Conservation (phyloP, 345 rosid genomes). For the Eucalyptus decipiens region DNA sequence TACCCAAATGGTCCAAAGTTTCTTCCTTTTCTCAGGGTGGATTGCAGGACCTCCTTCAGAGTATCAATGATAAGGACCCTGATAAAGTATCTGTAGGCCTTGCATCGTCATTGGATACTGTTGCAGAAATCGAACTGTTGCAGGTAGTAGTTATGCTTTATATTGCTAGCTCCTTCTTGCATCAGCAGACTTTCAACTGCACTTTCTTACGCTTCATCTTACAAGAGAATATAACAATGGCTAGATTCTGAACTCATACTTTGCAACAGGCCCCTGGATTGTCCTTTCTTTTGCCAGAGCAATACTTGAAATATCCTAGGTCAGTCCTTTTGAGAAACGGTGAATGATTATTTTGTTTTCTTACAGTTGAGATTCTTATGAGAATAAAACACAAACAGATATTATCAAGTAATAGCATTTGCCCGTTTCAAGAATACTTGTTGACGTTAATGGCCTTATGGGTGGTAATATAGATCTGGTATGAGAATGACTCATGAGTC, state of each 20-base stretch:
- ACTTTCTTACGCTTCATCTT: not conserved
- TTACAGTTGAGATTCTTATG: not conserved
- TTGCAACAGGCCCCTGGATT: constrained; percentile 86
- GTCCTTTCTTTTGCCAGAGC: constrained; percentile 84
- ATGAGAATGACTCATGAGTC: not conserved
- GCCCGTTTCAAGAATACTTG: not conserved
- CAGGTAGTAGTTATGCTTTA: constrained; percentile 31
- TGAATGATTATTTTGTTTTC: not conserved
- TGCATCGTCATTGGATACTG: constrained; percentile 68
- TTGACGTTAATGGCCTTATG: not conserved
- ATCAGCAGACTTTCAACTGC: not conserved
- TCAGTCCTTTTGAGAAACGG: constrained; percentile 4
- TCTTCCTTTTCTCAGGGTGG: constrained; percentile 52
- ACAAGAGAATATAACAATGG: not conserved
- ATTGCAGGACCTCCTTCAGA: constrained; percentile 57
- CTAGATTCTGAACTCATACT: not conserved
- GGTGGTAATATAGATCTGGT: not conserved
- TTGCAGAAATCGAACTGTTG: constrained; percentile 83
- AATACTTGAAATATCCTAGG: constrained; percentile 85
- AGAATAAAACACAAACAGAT: not conserved
- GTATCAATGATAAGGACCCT: constrained; percentile 79
- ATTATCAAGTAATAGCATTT: not conserved
- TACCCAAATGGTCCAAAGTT: not conserved
- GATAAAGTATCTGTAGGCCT: constrained; percentile 85
- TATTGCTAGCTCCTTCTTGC: not conserved